Percentiles rank a stretch among this genome's conserved stretches.
phyloP scores from a whole-genome alignment of 2,329 filamentous ascomycete genomes.

The Cryphonectria naterciae region DNA sequence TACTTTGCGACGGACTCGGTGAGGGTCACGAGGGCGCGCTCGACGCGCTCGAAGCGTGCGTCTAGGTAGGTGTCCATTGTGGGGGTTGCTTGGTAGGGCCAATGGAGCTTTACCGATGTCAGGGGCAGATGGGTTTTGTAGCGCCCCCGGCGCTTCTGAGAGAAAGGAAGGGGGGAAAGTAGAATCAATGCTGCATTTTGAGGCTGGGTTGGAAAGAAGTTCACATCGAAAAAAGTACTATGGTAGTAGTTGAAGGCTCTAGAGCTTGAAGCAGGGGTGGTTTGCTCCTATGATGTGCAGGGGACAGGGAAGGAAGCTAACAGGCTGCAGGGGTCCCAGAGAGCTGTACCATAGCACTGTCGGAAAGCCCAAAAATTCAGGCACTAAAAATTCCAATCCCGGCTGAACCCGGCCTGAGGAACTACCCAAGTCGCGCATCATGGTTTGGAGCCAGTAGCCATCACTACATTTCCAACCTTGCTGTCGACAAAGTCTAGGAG shows the following conservation, averaged over 20 bases:
- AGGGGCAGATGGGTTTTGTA: background rate
- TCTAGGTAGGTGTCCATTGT: constrained; percentile 67
- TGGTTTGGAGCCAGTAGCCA: constrained; percentile 20
- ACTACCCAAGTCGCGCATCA: constrained; percentile 26
- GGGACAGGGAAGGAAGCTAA: constrained; percentile 5
- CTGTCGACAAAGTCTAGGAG: constrained; percentile 34
- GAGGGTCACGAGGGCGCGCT: constrained; percentile 68
- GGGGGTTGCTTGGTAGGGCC: background rate
- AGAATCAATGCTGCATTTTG: background rate
- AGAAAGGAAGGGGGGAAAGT: background rate
- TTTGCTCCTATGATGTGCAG: background rate
- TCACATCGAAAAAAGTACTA: background rate
- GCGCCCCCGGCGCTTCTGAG: background rate
- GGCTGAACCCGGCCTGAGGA: constrained; percentile 26
- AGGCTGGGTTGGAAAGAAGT: background rate
- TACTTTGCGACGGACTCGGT: constrained; percentile 83
- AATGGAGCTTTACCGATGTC: background rate
- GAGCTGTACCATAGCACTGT: background rate
- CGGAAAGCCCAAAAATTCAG: constrained; percentile 15
- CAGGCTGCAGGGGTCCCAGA: constrained; percentile 1
- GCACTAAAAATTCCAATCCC: constrained; percentile 26
- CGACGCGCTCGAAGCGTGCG: constrained; percentile 66
- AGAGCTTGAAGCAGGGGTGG: constrained; percentile 11
- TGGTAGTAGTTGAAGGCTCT: background rate
- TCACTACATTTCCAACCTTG: constrained; percentile 29